A percentile compares a stretch with the other conserved stretches of the same genome.
Evolutionary conservation across 805 yeast genomes (phyloP).

Genomic region (Kodamaea restingae): DNA sequence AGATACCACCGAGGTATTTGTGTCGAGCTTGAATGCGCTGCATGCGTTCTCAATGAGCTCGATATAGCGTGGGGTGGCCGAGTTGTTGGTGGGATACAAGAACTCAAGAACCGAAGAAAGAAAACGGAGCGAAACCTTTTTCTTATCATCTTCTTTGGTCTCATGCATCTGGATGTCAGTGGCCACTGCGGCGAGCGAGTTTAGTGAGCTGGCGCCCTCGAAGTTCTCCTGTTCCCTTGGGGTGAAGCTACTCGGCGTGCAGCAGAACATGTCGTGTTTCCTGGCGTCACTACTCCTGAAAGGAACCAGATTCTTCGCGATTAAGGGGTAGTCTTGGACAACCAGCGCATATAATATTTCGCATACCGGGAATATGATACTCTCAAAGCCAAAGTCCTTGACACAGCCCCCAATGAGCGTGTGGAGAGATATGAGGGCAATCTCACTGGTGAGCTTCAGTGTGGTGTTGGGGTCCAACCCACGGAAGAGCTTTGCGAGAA

Average conservation of each 20-base stretch:
- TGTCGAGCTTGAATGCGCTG: constrained; percentile 51
- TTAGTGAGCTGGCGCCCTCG: constrained; percentile 13
- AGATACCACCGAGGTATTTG: constrained; percentile 19
- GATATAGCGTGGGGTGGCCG: constrained; percentile 74
- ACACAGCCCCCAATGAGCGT: constrained; percentile 66
- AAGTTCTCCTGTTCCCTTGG: constrained; percentile 6
- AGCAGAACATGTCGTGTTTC: constrained; percentile 6
- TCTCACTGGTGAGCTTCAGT: constrained; percentile 39
- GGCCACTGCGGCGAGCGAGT: constrained; percentile 36
- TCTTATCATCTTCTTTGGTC: constrained; percentile 12
- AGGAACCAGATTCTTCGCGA: constrained; percentile 39
- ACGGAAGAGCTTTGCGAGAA: constrained; percentile 43
- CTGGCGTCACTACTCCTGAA: constrained; percentile 15
- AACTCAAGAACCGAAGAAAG: constrained; percentile 56
- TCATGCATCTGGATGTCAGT: constrained; percentile 19
- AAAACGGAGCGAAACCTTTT: constrained; percentile 44
- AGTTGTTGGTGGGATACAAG: constrained; percentile 56
- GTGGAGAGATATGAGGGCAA: constrained; percentile 52
- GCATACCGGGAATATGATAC: constrained; percentile 58
- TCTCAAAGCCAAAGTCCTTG: constrained; percentile 78
- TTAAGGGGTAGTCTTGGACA: constrained; percentile 61
- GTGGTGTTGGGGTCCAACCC: constrained; percentile 41
- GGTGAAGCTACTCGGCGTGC: constrained; percentile 4
- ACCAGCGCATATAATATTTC: constrained; percentile 64
- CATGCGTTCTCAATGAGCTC: constrained; percentile 80